Base-by-base conservation (phyloP, 2,329 filamentous ascomycete genomes). In the Penicillium sp. region DNA sequence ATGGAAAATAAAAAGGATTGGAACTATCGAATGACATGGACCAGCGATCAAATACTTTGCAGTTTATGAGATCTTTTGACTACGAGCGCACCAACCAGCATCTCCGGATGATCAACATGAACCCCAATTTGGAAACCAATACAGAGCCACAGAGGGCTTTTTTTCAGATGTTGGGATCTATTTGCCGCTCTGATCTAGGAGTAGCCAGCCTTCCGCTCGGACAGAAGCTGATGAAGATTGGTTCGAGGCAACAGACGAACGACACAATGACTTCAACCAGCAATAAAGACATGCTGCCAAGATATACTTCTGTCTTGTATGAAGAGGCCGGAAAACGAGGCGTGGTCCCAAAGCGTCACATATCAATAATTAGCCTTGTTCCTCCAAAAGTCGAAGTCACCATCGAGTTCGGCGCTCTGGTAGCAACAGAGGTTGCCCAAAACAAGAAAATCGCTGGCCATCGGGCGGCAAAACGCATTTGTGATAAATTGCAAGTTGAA, bases 401-500 rank as follows among this genome's bases (percentile, higher is more conserved):
- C 14, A 11, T 51, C 18, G 16, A 35, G 18, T 51, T 51, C 20
- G 48, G 48, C 21, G 48, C 48, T 51, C 26, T 51, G 38, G 35
- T 24, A 42, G 35, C 35, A 42, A 42, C 35, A 5, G 11, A 6
- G 3, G 26, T 51, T 23, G 35, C 20, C 18, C 48, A 16, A 4
- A 51, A 20, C n/a, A 51, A 26, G 48, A 51, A 51, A 26, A 51
- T 51, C 18, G 48, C 48, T n/a, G 33, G 30, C 21, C 48, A 51
- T 26, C 14, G 16, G 48, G 48, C 48, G 4, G 48, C 48, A 23
- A 51, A 40, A 21, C 20, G 23, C 14, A 38, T 51, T 21, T 51
- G 33, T 42, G 33, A 42, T 24, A 51, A 20, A 21, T 18, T 51
- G 48, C 8, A 38, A 11, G 33, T 38, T 14, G 14, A 11, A 16